Percentiles rank a stretch among this genome's conserved stretches.
phyloP scores from a whole-genome alignment of 192 early-diverging fungal species.

The Haplosporangium gracile region DNA sequence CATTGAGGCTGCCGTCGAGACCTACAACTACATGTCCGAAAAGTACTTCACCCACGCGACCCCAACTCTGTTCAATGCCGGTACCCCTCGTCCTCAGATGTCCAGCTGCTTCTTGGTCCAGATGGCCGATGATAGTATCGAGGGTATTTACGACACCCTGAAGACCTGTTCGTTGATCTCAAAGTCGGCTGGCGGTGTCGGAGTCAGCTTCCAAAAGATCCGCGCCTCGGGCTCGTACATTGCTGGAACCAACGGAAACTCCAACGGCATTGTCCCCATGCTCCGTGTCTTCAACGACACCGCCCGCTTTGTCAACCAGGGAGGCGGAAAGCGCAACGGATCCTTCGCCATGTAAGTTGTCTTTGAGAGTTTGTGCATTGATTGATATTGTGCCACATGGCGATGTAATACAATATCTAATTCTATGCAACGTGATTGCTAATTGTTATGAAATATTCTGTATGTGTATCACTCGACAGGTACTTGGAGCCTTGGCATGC shows the following conservation, averaged over 20 bases:
- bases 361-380: background rate
- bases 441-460: background rate
- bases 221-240: slow-evolving; percentile 95
- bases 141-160: slow-evolving; percentile 98
- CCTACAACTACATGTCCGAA: slow-evolving; percentile 92
- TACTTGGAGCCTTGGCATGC: slow-evolving; percentile 99
- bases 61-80: slow-evolving; percentile 97
- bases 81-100: slow-evolving; percentile 95
- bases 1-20: slow-evolving; percentile 89
- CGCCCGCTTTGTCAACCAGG: slow-evolving; percentile 97
- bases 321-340: slow-evolving; percentile 96
- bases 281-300: slow-evolving; percentile 98
- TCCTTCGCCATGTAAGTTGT: slow-evolving; percentile 87
- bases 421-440: background rate
- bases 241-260: slow-evolving; percentile 96
- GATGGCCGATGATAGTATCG: slow-evolving; percentile 95
- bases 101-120: slow-evolving; percentile 95
- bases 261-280: slow-evolving; percentile 98
- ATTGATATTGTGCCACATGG: background rate
- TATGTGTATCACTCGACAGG: slow-evolving; percentile 16
- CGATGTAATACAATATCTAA: background rate
- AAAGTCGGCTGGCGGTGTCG: slow-evolving; percentile 96
- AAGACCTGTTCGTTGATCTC: slow-evolving; percentile 96
- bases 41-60: slow-evolving; percentile 97
- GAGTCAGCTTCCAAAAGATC: slow-evolving; percentile 95